Base-by-base conservation (phyloP, 2,329 filamentous ascomycete genomes). In the Domatiomyces globalis region DNA sequence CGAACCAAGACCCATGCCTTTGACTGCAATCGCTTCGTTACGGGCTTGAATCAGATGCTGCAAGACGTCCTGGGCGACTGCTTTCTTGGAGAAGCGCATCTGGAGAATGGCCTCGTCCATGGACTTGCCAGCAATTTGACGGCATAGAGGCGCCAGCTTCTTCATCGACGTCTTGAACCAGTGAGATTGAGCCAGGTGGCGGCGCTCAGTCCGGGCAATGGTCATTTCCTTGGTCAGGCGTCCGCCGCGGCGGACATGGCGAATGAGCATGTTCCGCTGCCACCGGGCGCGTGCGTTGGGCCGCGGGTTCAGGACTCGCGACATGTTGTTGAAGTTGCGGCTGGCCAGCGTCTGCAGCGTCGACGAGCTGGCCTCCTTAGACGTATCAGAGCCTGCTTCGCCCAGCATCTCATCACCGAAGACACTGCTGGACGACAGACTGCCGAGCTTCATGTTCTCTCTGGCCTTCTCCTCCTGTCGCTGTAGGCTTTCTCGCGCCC, bases 61-160 rank as follows among this genome's bases (percentile, higher is more conserved):
- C 60, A 78, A 73, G 25, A 96, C 80, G 63, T 95, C 87, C 59
- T 79, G 74, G 5, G 90, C 86, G 57, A 84, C 85, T 72, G 88
- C 90, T 79, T 98, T 98, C 74, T 87, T 87, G 67, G 84, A 90
- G 72, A 90, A 96, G 51, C 83, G 80, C 87, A 98, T 95, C 74
- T 98, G 92, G 50, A 85, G 71, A 59, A 96, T 86, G 12, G 92
- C 92, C 36, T 98, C 89, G 52, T 94, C 87, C 55, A 98, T 75
- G n/a, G 83, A 83, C 77, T 95, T 96, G 59, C 92, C 92, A 1
- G 81, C 77, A 63, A 98, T 92, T 71, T 96, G 92, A 51, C 84
- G 80, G 20, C 90, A 83, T 48, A 98, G 72, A 61, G 85, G 83
- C 49, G 84, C 82, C 51, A 98, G 76, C 73, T 98, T 98, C 80